A percentile compares a stretch with the other conserved stretches of the same genome.
phyloP scores from a whole-genome alignment of 192 early-diverging fungal genomes.

The Hyaloraphidium curvatum region DNA sequence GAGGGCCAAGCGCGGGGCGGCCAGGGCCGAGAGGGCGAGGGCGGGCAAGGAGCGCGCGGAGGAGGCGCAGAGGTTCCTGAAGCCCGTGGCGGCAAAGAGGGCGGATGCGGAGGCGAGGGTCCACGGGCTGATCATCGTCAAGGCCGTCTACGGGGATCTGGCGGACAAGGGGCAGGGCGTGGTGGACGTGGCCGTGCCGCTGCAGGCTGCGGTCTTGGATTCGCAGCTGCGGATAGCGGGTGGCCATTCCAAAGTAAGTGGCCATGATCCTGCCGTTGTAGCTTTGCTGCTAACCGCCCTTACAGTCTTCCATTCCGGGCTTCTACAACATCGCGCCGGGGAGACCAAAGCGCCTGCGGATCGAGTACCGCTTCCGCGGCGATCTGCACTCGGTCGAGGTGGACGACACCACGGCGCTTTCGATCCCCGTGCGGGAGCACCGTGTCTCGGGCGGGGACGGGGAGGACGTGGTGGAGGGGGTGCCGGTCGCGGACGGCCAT shows the following conservation, averaged over 20 bases:
- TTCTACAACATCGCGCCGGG: conserved; percentile 94
- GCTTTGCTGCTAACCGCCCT: not conserved
- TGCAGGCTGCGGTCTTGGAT: conserved; percentile 66
- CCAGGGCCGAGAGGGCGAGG: too few species aligned
- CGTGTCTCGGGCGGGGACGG: too few species aligned
- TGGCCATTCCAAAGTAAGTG: conserved; percentile 60
- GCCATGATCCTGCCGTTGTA: not conserved
- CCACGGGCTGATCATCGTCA: too few species aligned
- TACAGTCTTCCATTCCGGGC: conserved; percentile 62
- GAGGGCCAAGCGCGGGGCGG: too few species aligned
- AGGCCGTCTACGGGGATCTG: too few species aligned
- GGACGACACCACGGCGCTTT: conserved; percentile 56
- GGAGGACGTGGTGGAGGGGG: too few species aligned
- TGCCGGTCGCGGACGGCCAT: too few species aligned
- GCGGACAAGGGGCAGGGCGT: too few species aligned
- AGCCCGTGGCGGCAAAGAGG: too few species aligned
- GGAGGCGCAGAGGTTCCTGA: too few species aligned
- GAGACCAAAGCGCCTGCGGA: conserved; percentile 63
- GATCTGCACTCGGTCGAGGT: conserved; percentile 61
- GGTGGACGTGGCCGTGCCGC: conserved; percentile 78
- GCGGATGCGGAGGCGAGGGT: too few species aligned
- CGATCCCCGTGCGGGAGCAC: conserved; percentile 49
- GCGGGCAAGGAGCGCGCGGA: too few species aligned
- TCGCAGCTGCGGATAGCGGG: conserved; percentile 76
- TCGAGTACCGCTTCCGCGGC: conserved; percentile 69